Evolutionary conservation across 1,284 basidiomycete species (phyloP).

Genomic region (Trichosporon inkin): DNA sequence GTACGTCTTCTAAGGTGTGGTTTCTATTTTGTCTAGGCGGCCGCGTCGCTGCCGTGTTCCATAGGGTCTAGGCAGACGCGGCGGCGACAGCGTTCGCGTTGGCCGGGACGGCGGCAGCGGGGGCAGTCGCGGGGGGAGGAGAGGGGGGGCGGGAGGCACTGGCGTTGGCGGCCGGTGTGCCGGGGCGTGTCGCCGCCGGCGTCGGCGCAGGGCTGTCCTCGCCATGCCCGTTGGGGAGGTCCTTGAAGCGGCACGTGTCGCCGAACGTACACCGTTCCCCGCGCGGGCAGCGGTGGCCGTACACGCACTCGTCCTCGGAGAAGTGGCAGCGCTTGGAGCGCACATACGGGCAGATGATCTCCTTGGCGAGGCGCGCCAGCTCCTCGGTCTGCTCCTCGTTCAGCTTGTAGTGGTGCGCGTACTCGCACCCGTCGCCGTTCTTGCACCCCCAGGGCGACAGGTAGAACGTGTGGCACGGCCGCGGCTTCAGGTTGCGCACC

Average conservation of each 20-base stretch:
- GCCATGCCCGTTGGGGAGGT: slow-evolving; percentile 36
- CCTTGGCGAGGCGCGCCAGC: slow-evolving; percentile 38
- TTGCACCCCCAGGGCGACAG: slow-evolving; percentile 35
- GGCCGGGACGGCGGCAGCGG: background rate
- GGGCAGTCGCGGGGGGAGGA: background rate
- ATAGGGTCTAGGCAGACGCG: no score
- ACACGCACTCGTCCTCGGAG: slow-evolving; percentile 40
- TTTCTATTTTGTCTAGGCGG: no score
- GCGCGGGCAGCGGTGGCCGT: slow-evolving; percentile 40
- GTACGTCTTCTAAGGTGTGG: no score
- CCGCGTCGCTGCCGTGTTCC: no score
- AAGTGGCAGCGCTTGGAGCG: slow-evolving; percentile 36
- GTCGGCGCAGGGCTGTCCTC: slow-evolving; percentile 20
- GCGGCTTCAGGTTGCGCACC: slow-evolving; percentile 25
- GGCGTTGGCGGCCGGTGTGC: background rate
- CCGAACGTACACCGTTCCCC: slow-evolving; percentile 36
- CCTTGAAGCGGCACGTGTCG: slow-evolving; percentile 39
- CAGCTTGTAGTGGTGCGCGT: slow-evolving; percentile 40
- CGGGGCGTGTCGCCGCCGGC: background rate
- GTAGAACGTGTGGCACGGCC: slow-evolving; percentile 26
- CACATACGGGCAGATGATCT: slow-evolving; percentile 41
- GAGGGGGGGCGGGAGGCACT: background rate
- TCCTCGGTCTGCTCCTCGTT: slow-evolving; percentile 37
- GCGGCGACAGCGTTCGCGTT: no score
- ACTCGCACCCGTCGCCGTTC: slow-evolving; percentile 38